Evolutionary conservation across 1,284 basidiomycete genomes (phyloP).

Genomic region (Cutaneotrichosporon mucoides): DNA sequence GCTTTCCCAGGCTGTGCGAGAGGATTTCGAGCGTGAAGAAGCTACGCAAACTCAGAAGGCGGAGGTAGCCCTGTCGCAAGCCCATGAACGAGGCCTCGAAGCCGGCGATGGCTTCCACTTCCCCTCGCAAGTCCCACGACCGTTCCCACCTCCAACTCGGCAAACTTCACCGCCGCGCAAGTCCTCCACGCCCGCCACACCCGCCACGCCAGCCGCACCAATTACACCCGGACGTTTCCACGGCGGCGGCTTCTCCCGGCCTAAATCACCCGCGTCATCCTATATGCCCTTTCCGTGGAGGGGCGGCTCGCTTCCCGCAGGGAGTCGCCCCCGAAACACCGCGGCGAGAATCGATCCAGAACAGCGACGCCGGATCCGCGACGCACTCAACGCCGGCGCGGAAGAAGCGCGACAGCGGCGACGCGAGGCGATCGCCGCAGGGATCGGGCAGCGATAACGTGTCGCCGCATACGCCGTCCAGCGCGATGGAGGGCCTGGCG

Average conservation of each 20-base stretch:
- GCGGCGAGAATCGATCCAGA: background rate
- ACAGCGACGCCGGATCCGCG: background rate
- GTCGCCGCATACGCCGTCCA: conserved; percentile 2
- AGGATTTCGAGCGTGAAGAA: conserved; percentile 7
- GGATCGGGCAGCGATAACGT: conserved; percentile 3
- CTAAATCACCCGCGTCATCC: too few relatives aligned
- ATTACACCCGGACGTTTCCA: background rate
- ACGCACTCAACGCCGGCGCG: background rate
- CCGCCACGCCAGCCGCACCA: background rate
- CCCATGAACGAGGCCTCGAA: conserved; percentile 1
- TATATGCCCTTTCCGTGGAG: conserved; percentile 31
- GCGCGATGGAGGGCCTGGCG: conserved; percentile 4
- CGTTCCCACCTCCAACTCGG: background rate
- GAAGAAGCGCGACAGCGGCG: conserved; percentile 1
- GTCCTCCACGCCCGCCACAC: background rate
- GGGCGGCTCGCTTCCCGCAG: conserved; percentile 37
- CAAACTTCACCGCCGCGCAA: too few relatives aligned
- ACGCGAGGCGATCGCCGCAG: conserved; percentile 14
- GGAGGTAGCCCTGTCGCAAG: conserved; percentile 4
- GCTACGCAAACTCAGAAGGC: conserved; percentile 4
- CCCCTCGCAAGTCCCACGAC: background rate
- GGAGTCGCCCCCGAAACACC: conserved; percentile 23
- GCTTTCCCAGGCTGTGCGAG: conserved; percentile 10
- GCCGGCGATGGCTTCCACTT: conserved; percentile 3
- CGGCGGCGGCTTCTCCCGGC: background rate